Conservation (phyloP, 768 basidiomycete species). For the Naganishia friedmannii region DNA sequence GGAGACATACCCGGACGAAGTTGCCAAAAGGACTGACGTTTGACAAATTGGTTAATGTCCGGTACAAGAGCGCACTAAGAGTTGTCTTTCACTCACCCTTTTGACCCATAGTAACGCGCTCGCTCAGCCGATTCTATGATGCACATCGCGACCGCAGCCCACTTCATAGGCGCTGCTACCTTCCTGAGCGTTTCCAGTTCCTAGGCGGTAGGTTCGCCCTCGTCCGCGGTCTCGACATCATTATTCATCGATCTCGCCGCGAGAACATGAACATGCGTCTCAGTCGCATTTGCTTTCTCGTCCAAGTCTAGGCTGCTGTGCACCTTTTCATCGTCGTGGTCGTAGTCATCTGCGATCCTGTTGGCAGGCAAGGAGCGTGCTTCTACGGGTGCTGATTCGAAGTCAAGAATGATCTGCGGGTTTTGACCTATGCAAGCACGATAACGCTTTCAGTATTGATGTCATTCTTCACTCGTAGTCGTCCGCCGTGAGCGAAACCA, state of each 20-base stretch:
- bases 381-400: conserved; percentile 35
- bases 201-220: conserved; percentile 31
- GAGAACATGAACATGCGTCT: neutral
- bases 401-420: conserved; percentile 29
- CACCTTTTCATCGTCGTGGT: neutral
- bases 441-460: neutral
- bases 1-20: conserved; percentile 33
- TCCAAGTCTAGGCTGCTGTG: neutral
- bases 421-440: neutral
- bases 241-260: neutral
- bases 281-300: neutral
- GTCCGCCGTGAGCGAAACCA: too few species aligned
- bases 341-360: neutral
- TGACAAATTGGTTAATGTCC: conserved; percentile 43
- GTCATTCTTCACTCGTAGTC: too few species aligned
- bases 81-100: neutral
- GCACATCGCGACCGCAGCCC: conserved; percentile 48
- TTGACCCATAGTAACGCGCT: conserved; percentile 7
- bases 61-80: too few species aligned
- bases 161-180: conserved; percentile 40
- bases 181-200: conserved; percentile 40
- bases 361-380: neutral
- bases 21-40: conserved; percentile 41
- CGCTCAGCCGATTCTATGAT: conserved; percentile 51
- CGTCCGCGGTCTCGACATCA: conserved; percentile 5